Percentiles rank a stretch among this genome's conserved stretches.
Evolutionary conservation across 1,139 yeast genomes (phyloP).

Genomic region (Barnettozyma hawaiiensis): DNA sequence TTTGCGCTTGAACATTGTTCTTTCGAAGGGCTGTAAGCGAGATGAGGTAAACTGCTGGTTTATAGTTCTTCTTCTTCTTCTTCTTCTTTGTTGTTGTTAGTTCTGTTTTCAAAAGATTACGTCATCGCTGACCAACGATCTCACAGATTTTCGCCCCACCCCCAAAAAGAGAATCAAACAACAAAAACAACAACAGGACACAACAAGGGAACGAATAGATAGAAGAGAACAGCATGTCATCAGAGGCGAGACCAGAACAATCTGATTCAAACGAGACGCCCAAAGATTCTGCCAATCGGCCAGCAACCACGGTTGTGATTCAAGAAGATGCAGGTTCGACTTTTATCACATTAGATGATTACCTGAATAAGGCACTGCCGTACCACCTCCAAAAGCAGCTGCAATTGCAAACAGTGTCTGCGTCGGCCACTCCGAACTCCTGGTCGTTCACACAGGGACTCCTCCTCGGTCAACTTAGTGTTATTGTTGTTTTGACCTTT

Average conservation of each 20-base stretch:
- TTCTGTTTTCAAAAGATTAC: background rate
- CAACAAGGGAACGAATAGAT: no score
- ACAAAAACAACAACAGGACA: no score
- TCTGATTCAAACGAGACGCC: background rate
- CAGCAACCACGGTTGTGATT: slow-evolving; percentile 21
- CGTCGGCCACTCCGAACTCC: slow-evolving; percentile 13
- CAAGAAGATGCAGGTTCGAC: slow-evolving; percentile 24
- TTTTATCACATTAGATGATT: slow-evolving; percentile 31
- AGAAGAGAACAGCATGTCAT: background rate
- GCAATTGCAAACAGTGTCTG: slow-evolving; percentile 15
- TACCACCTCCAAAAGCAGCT: slow-evolving; percentile 30
- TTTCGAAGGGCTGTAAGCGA: no score
- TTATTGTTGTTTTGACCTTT: slow-evolving; percentile 63
- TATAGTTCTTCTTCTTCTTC: no score
- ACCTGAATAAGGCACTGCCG: slow-evolving; percentile 30
- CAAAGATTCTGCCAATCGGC: background rate
- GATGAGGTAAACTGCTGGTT: no score
- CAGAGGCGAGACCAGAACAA: background rate
- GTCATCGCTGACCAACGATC: background rate
- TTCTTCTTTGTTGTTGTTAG: no score
- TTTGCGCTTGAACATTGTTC: slow-evolving; percentile 20
- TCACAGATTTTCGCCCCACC: no score
- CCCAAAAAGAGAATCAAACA: no score
- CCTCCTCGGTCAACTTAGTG: slow-evolving; percentile 80
- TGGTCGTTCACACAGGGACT: slow-evolving; percentile 78